Percentiles rank a stretch among this genome's conserved stretches.
Evolutionary conservation across 2,329 filamentous ascomycete species (phyloP).

Genomic region (Ophiostoma tasmaniense): DNA sequence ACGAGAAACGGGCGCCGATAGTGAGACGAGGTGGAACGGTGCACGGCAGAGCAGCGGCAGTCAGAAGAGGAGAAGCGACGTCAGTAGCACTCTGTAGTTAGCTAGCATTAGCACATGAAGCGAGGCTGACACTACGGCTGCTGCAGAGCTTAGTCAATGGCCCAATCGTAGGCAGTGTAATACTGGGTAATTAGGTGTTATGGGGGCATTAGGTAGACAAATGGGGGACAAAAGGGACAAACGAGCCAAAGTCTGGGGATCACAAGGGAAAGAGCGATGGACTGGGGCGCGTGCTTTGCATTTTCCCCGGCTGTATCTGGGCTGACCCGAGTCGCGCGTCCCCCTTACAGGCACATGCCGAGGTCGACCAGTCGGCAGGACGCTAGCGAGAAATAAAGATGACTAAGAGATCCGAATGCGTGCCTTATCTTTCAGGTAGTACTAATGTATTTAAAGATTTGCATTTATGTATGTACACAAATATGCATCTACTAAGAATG

Average conservation of each 20-base stretch:
- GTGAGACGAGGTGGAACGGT: not conserved
- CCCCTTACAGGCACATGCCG: conserved; percentile 15
- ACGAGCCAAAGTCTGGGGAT: not conserved
- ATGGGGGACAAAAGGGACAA: not conserved
- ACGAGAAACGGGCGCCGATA: not conserved
- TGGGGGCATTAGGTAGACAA: not conserved
- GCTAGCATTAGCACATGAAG: not conserved
- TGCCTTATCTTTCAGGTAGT: not conserved
- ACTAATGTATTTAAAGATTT: not conserved
- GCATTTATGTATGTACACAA: not conserved
- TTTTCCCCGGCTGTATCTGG: not conserved
- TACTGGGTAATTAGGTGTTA: not conserved
- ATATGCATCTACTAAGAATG: not conserved
- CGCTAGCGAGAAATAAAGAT: not conserved
- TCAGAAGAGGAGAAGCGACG: not conserved
- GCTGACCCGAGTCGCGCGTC: not conserved
- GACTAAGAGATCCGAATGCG: not conserved
- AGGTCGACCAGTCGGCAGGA: conserved; percentile 10
- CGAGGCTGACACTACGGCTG: conserved; percentile 2
- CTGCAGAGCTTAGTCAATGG: not conserved
- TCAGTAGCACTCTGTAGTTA: not conserved
- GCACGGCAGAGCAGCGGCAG: too few species aligned
- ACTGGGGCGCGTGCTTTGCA: not conserved
- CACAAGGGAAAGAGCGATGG: conserved; percentile 12
- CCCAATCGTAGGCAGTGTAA: not conserved